Evolutionary conservation across 306 rosid species (phyloP).

Genomic region (Elaeagnus macrophylla): DNA sequence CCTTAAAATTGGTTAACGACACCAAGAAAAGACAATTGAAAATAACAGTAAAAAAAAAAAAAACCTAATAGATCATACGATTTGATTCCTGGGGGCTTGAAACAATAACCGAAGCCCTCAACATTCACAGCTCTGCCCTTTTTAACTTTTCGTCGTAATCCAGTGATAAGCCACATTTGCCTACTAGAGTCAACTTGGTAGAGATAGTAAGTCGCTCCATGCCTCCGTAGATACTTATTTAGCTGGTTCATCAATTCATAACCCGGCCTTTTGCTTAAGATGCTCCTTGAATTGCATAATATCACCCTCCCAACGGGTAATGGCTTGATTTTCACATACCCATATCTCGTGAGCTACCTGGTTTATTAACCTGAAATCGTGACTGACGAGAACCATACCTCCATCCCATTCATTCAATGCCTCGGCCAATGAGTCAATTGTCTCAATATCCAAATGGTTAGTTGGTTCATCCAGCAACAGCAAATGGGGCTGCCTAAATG

Average conservation of each 20-base stretch:
- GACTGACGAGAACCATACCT: constrained; percentile 94
- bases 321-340: constrained; percentile 89
- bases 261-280: constrained; percentile 66
- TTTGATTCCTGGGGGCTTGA: too few relatives aligned
- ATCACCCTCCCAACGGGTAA: constrained; percentile 86
- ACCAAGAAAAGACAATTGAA: too few relatives aligned
- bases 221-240: too few relatives aligned
- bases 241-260: constrained; percentile 6
- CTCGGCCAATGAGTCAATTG: constrained; percentile 88
- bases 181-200: too few relatives aligned
- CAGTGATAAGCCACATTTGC: too few relatives aligned
- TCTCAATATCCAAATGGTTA: constrained; percentile 93
- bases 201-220: too few relatives aligned
- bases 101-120: too few relatives aligned
- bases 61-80: too few relatives aligned
- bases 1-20: too few relatives aligned
- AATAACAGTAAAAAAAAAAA: too few relatives aligned
- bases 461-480: constrained; percentile 93
- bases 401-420: constrained; percentile 99
- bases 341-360: constrained; percentile 95
- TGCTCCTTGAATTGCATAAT: constrained; percentile 90
- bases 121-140: too few relatives aligned
- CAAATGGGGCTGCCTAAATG: constrained; percentile 84
- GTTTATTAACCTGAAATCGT: constrained; percentile 96
- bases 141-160: too few relatives aligned